Conservation (phyloP, 2,329 filamentous ascomycete genomes). For the Escovopsis sp. region DNA sequence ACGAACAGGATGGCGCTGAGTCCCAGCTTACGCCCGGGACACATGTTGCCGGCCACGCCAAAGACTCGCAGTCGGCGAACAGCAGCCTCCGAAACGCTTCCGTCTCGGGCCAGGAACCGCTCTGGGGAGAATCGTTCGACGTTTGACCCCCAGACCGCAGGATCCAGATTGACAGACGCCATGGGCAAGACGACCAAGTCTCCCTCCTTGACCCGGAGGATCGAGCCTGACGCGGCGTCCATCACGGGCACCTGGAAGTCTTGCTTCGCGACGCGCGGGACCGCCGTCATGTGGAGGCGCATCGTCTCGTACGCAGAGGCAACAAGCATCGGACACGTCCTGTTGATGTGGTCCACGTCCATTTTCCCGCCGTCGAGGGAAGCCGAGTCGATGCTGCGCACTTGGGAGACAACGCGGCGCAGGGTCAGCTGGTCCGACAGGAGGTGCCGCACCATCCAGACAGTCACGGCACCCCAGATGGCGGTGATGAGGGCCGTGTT, state of each 20-base stretch:
- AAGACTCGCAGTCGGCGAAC: slow-evolving; percentile 16
- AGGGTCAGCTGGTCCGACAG: slow-evolving; percentile 10
- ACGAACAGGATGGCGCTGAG: slow-evolving; percentile 16
- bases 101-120: slow-evolving; percentile 14
- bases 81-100: slow-evolving; percentile 9
- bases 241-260: slow-evolving; percentile 13
- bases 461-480: slow-evolving; percentile 18
- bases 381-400: slow-evolving; percentile 7
- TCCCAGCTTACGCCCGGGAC: slow-evolving; percentile 16
- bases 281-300: slow-evolving; percentile 17
- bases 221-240: slow-evolving; percentile 1
- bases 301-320: slow-evolving; percentile 18
- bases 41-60: slow-evolving; percentile 18
- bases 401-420: slow-evolving; percentile 11
- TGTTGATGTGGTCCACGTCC: slow-evolving; percentile 11
- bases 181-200: slow-evolving; percentile 19
- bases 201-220: slow-evolving; percentile 12
- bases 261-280: slow-evolving; percentile 15
- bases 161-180: slow-evolving; percentile 17
- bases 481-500: slow-evolving; percentile 17
- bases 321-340: slow-evolving; percentile 16
- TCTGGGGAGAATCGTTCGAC: slow-evolving; percentile 12
- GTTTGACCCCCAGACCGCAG: slow-evolving; percentile 14
- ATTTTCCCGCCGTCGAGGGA: slow-evolving; percentile 5
- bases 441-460: slow-evolving; percentile 17